Base-by-base conservation (phyloP, 2,329 filamentous ascomycete genomes). In the Phaeosphaeriaceae sp. region DNA sequence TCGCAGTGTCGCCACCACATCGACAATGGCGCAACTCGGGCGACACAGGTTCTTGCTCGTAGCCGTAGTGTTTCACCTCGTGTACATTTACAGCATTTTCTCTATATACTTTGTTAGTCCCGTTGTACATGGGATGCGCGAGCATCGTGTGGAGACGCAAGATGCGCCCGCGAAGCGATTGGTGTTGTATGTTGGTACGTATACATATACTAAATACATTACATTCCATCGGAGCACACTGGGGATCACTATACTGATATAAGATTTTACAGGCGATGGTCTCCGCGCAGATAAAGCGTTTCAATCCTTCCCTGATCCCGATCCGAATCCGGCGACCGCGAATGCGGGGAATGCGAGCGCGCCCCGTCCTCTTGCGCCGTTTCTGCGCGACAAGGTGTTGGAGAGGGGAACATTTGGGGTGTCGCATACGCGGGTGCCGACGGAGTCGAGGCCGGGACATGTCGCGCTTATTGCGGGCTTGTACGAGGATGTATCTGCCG, bases 21-120 rank as follows among this genome's bases (percentile, higher is more conserved):
- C n/a, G n/a, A n/a, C n/a, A n/a, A n/a, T 81, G 78, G 76, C 77
- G 64, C 81, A 83, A 66, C 74, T 86, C 51, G 79, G 83, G 61
- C 90, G 92, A 70, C 84, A 89, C 68, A 87, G 87, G 70, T 97
- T 99, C 73, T 77, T 97, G 74, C 87, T 88, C 71, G 84, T 96
- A 70, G 94, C 94, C 63, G 83, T 97, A 70, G 78, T 93, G 53
- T 99, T 99, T 73, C 95, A 99, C 76, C 74, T 97, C 45, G 84
- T 96, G 58, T 99, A 99, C 74, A 88, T 96, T 48, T 89, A 88
- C 71, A 66, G 60, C 58, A 26, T 41, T 67, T 99, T 99, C 77
- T 92, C 97, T 74, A 94, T 97, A 58, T 97, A 99, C 77, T 99
- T 99, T 71, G 92, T 97, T 70, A 97, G 92, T 72, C 94, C 94